Evolutionary conservation across 1,284 basidiomycete species (phyloP), one percentile per base, ranked within the genome.

Genomic region (Cutaneotrichosporon dermatis): DNA sequence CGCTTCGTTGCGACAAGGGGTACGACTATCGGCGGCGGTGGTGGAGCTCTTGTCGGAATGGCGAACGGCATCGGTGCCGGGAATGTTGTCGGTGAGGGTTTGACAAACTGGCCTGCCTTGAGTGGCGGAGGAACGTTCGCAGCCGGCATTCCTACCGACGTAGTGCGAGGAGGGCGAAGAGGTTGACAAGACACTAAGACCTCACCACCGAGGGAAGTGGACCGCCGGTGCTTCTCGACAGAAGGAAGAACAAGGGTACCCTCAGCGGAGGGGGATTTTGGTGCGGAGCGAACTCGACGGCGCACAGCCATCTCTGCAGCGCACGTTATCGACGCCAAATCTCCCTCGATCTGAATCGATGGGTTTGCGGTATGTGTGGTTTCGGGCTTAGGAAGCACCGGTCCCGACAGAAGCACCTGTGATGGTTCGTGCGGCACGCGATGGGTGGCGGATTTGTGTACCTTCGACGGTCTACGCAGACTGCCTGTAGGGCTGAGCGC

Each of bases 21-120:
- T n/a, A 45, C 52, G 40, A 44, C 42, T 11, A 54, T 54, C 1
- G 52, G 52, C 8, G 52, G 52, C 51, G 51, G 51, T 33, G 51
- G 51, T 13, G 41, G 16, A 40, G 40, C 40, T 16, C 51, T 16
- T 4, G 15, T 9, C 6, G 51, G 40, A 5, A 51, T 51, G 8
- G 37, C 15, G 37, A 51, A 51, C 13, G 50, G n/a, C 36, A 51
- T 51, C 34, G 50, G 37, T n/a, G 50, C 6, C 4, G 13, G n/a
- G 10, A 37, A 7, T 6, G 13, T 9, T 3, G 37, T 9, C 11
- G 50, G n/a, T 33, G 44, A 45, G n/a, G 6, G 4, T 8, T 45
- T 13, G 44, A 45, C 44, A 45, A 10, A 9, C n/a, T n/a, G n/a
- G n/a, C n/a, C n/a, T n/a, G n/a, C n/a, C n/a, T n/a, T n/a, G n/a